These are phyloP conservation scores for Diospyros lotus DNA, from an alignment of 148 eudicot genomes.

Conservation along the genomic window DNA sequence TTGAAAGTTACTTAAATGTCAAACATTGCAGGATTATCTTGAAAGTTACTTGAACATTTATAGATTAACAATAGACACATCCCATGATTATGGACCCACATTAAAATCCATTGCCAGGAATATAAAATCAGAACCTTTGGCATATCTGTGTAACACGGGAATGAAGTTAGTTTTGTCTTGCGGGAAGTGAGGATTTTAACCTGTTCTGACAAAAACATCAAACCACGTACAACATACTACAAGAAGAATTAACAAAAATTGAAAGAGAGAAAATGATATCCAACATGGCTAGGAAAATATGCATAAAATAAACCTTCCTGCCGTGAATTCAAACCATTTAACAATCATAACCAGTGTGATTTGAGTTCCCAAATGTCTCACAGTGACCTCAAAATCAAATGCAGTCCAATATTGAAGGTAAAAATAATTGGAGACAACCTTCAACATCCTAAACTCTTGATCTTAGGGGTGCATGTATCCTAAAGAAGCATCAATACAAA, in stretches of 20 bases:
- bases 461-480: no score
- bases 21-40: background rate
- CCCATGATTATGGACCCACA: background rate
- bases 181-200: background rate
- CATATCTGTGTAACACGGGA: background rate
- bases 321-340: background rate
- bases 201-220: background rate
- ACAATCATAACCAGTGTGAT: background rate
- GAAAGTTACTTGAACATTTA: background rate
- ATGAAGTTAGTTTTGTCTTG: background rate
- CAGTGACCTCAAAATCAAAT: background rate
- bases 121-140: background rate
- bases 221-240: background rate
- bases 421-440: no score
- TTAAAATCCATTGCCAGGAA: background rate
- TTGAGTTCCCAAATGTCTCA: background rate
- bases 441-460: no score
- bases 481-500: no score
- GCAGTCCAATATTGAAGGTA: no score
- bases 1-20: background rate
- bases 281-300: background rate
- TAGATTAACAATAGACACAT: background rate
- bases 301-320: background rate
- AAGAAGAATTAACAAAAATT: background rate
- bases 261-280: background rate